Percentiles rank a stretch among this genome's conserved stretches.
Conservation (phyloP, 1,139 yeast genomes). For the Trichomonascaceae sp. region DNA sequence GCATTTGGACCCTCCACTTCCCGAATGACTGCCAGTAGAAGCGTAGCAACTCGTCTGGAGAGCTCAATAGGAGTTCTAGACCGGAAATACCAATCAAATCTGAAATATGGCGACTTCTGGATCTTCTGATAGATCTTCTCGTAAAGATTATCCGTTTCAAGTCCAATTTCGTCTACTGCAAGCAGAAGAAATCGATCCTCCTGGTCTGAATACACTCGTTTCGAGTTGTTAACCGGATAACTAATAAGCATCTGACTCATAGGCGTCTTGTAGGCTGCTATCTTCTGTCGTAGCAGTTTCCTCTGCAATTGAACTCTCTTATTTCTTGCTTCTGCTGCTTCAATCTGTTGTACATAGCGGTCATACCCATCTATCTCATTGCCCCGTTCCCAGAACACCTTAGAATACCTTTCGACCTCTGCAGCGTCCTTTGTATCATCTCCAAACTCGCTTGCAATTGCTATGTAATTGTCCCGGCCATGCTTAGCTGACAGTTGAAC, state of each 20-base stretch:
- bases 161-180: slow-evolving; percentile 71
- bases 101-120: slow-evolving; percentile 62
- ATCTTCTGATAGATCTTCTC: slow-evolving; percentile 80
- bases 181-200: slow-evolving; percentile 81
- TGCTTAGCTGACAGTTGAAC: slow-evolving; percentile 75
- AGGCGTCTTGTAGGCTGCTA: slow-evolving; percentile 61
- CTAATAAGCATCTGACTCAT: slow-evolving; percentile 72
- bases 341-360: slow-evolving; percentile 75
- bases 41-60: slow-evolving; percentile 75
- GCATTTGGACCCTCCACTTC: slow-evolving; percentile 31
- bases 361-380: slow-evolving; percentile 78
- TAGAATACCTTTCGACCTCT: slow-evolving; percentile 69
- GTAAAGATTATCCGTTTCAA: slow-evolving; percentile 66
- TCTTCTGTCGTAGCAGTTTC: slow-evolving; percentile 55
- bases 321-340: slow-evolving; percentile 77
- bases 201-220: slow-evolving; percentile 72
- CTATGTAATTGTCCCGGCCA: slow-evolving; percentile 62
- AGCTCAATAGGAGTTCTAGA: slow-evolving; percentile 85
- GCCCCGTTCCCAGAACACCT: slow-evolving; percentile 72
- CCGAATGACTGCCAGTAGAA: slow-evolving; percentile 39
- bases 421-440: slow-evolving; percentile 58
- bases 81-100: slow-evolving; percentile 84
- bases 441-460: slow-evolving; percentile 52
- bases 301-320: slow-evolving; percentile 62
- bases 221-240: slow-evolving; percentile 80